Conservation (phyloP, 2,329 filamentous ascomycete genomes). For the Aspergillus fructus region DNA sequence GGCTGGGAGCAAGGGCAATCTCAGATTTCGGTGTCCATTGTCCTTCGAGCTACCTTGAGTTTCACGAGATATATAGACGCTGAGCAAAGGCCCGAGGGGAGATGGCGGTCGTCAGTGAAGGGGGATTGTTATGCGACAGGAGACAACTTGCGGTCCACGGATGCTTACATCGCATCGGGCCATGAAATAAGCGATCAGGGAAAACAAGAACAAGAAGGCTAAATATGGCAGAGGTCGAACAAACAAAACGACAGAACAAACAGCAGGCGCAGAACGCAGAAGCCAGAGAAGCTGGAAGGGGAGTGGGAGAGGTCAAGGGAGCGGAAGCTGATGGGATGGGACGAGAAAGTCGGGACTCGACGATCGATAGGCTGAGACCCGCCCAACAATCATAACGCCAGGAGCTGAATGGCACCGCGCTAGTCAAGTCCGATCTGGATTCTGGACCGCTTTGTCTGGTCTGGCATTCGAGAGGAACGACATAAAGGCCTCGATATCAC, state of each 20-base stretch:
- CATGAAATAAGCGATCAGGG: conserved; percentile 20
- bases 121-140: conserved; percentile 16
- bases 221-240: conserved; percentile 18
- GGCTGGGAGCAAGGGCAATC: background rate
- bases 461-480: background rate
- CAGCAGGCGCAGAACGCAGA: conserved; percentile 16
- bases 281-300: conserved; percentile 5
- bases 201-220: conserved; percentile 7
- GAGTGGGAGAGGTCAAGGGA: conserved; percentile 4
- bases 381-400: conserved; percentile 5
- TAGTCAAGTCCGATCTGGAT: conserved; percentile 6
- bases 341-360: conserved; percentile 6
- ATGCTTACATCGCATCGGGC: conserved; percentile 33
- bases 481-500: background rate
- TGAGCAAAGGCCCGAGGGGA: background rate
- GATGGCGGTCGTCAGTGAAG: conserved; percentile 8
- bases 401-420: conserved; percentile 7
- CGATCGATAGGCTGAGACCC: conserved; percentile 14
- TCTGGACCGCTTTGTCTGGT: background rate
- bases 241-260: conserved; percentile 14
- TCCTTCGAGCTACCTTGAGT: conserved; percentile 1
- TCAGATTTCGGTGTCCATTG: conserved; percentile 18
- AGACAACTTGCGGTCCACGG: conserved; percentile 21
- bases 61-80: background rate
- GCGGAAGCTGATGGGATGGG: conserved; percentile 9